Conservation (phyloP, 2,329 filamentous ascomycete genomes). For the Elsinoe australis region DNA sequence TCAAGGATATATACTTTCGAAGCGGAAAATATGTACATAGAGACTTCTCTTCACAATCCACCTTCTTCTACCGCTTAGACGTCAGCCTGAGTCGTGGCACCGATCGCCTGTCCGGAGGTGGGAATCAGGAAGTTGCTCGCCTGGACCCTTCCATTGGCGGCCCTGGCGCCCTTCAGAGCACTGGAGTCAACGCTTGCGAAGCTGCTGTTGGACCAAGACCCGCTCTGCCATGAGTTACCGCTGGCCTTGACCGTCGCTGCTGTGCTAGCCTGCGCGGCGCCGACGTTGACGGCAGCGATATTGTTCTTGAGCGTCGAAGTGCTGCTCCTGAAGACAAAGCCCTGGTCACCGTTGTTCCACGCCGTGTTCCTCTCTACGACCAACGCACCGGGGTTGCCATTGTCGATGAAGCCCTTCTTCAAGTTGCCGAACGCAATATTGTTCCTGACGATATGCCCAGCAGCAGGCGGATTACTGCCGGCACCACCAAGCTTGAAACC, state of each 20-base stretch:
- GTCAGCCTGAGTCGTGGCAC: conserved; percentile 32
- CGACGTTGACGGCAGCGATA: conserved; percentile 33
- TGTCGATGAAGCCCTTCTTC: conserved; percentile 43
- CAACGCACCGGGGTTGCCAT: conserved; percentile 38
- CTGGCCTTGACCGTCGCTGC: conserved; percentile 24
- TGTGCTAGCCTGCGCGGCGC: conserved; percentile 24
- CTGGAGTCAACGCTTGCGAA: conserved; percentile 35
- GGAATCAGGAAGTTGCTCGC: conserved; percentile 40
- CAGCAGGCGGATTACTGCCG: conserved; percentile 31
- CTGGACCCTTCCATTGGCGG: conserved; percentile 35
- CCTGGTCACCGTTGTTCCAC: conserved; percentile 40
- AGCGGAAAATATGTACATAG: conserved; percentile 13
- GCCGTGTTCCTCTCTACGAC: conserved; percentile 39
- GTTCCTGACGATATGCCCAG: conserved; percentile 39
- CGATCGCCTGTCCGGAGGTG: conserved; percentile 32
- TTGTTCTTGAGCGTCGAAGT: conserved; percentile 35
- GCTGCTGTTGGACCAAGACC: conserved; percentile 34
- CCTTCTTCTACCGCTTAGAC: not conserved
- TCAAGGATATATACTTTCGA: not conserved
- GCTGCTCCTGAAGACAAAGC: conserved; percentile 34
- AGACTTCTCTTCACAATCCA: not conserved
- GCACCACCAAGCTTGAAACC: conserved; percentile 43
- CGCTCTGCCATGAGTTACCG: conserved; percentile 40
- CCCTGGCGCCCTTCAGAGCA: conserved; percentile 34
- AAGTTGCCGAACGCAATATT: conserved; percentile 40